phyloP scores from a whole-genome alignment of 805 yeast species.

The Sugiyamaella smithiae region DNA sequence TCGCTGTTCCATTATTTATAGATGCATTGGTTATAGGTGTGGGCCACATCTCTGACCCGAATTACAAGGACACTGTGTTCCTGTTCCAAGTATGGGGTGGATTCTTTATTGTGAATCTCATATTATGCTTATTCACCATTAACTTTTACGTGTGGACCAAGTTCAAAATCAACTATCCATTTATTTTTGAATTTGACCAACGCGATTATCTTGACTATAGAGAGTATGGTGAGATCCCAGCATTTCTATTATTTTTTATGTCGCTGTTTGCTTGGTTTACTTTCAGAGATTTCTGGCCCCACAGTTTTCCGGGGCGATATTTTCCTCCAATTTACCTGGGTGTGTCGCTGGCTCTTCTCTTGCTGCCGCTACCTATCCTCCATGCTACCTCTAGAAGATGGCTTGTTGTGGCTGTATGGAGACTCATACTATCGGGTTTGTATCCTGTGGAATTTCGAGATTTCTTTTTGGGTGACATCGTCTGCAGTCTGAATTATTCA shows the following conservation, averaged over 20 bases:
- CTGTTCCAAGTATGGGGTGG: constrained; percentile 93
- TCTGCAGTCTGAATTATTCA: constrained; percentile 85
- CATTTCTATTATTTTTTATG: constrained; percentile 53
- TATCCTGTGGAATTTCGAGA: constrained; percentile 95
- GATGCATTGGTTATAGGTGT: constrained; percentile 57
- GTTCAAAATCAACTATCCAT: constrained; percentile 81
- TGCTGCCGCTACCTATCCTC: constrained; percentile 60
- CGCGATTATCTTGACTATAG: constrained; percentile 61
- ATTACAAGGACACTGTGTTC: constrained; percentile 53
- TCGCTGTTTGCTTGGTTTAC: constrained; percentile 73
- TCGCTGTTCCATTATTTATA: constrained; percentile 64
- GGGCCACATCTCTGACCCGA: constrained; percentile 38
- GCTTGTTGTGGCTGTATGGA: constrained; percentile 67
- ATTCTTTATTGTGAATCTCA: constrained; percentile 62
- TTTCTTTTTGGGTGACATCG: constrained; percentile 87
- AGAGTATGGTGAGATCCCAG: constrained; percentile 64
- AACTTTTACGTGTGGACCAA: constrained; percentile 71
- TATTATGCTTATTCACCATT: constrained; percentile 60
- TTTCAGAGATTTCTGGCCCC: constrained; percentile 65
- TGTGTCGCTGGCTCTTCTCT: constrained; percentile 43
- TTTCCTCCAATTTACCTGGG: constrained; percentile 81
- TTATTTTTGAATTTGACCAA: constrained; percentile 84
- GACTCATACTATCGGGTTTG: constrained; percentile 76
- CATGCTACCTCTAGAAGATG: constrained; percentile 69
- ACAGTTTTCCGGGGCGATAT: constrained; percentile 57